Evolutionary conservation across 2,329 filamentous ascomycete species (phyloP), one percentile per base, ranked within the genome.

Genomic region (Podosphaera aphanis): DNA sequence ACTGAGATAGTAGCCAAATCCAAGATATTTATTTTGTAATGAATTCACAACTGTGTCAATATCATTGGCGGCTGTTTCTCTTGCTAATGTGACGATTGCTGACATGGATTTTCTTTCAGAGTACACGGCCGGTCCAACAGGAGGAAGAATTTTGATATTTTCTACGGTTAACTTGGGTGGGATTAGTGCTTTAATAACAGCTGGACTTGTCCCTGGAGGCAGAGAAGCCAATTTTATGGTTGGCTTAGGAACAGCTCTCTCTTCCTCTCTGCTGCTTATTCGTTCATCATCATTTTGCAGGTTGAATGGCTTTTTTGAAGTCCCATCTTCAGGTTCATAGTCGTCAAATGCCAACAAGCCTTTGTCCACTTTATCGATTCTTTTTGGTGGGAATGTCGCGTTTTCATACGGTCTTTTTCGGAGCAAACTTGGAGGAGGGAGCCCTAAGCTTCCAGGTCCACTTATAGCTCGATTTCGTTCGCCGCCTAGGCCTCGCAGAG

Each of bases 21-120:
- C 86, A 15, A 93, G 65, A 58, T 94, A 93, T 52, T 71, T 75
- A 51, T 90, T 85, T 57, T 92, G 83, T 27, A 93, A 64, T 2
- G 72, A 64, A 57, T 77, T 88, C 45, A 93, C 82, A 0, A 78
- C 73, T 3, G 74, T 69, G 56, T 94, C 85, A 46, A 94, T 86
- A 47, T 92, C 83, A 20, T 77, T 80, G 0, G 79, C 80, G 0
- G 84, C 74, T 0, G 84, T 90, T 51, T 90, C 83, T 48, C 80
- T 76, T 1, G 80, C 76, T 25, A 93, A 63, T 0, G 80, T 85
- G 40, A 90, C 79, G 53, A 93, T 83, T 3, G 84, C 84, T 15
- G 82, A 71, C 29, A 74, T 70, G 1, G 78, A 79, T 56, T 77
- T 85, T 48, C 79, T 71, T 52, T 86, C 80, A 2, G 66, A 69